Evolutionary conservation across 352 stramenopile genomes (phyloP).

Genomic region (Phytophthora brassicae): DNA sequence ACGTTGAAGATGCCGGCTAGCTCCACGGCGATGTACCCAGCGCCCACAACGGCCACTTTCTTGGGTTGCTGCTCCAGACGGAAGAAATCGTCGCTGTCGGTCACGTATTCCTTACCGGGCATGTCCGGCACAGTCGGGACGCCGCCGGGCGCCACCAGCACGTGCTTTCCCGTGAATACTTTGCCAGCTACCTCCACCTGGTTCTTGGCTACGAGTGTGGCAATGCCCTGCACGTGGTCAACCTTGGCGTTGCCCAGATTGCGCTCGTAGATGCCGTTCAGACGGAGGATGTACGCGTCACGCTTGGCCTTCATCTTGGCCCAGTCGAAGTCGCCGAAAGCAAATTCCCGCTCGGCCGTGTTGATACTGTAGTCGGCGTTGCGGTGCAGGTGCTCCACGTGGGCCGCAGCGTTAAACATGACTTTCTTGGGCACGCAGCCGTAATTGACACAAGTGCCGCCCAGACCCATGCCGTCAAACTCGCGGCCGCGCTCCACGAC

Average conservation of each 20-base stretch:
- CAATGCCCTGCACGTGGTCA: slow-evolving; percentile 85
- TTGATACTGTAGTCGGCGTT: slow-evolving; percentile 74
- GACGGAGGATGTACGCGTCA: slow-evolving; percentile 93
- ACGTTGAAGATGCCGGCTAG: slow-evolving; percentile 94
- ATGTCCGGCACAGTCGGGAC: slow-evolving; percentile 82
- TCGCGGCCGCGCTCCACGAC: slow-evolving; percentile 89
- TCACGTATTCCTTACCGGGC: slow-evolving; percentile 91
- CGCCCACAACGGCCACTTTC: slow-evolving; percentile 93
- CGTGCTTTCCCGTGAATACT: slow-evolving; percentile 87
- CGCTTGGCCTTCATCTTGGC: slow-evolving; percentile 89
- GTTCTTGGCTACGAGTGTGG: slow-evolving; percentile 84
- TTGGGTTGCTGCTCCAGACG: slow-evolving; percentile 90
- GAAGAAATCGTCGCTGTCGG: slow-evolving; percentile 97
- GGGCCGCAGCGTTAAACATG: slow-evolving; percentile 92
- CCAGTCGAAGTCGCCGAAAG: slow-evolving; percentile 90
- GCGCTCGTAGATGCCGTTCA: slow-evolving; percentile 97
- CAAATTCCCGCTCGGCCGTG: slow-evolving; percentile 42
- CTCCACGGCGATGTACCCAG: slow-evolving; percentile 98
- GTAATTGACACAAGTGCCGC: slow-evolving; percentile 98
- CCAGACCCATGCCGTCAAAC: slow-evolving; percentile 69
- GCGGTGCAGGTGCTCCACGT: slow-evolving; percentile 78
- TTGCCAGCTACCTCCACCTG: slow-evolving; percentile 79
- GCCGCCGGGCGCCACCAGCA: slow-evolving; percentile 95
- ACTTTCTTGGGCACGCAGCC: slow-evolving; percentile 99
- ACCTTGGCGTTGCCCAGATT: slow-evolving; percentile 93